These are phyloP conservation scores for Globisporangium sylvaticum DNA, from an alignment of 352 stramenopile genomes.

Conservation along the genomic window DNA sequence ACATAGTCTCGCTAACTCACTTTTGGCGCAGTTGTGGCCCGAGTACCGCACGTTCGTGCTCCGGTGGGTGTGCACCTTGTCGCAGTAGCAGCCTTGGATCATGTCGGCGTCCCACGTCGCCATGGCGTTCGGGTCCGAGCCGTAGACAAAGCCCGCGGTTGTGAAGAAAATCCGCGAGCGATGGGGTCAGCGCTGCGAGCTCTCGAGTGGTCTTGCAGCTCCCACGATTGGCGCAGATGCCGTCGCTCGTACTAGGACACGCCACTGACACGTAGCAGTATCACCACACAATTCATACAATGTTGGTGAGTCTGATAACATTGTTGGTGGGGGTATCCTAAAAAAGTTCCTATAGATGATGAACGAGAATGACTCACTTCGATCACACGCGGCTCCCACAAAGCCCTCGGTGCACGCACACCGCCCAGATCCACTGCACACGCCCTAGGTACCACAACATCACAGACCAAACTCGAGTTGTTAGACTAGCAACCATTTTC, in stretches of 20 bases:
- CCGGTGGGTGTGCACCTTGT: constrained; percentile 61
- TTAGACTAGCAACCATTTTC: neutral
- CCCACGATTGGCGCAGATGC: constrained; percentile 39
- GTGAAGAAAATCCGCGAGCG: constrained; percentile 21
- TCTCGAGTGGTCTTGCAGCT: constrained; percentile 45
- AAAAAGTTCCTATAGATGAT: neutral
- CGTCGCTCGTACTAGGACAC: constrained; percentile 31
- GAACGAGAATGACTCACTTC: constrained; percentile 29
- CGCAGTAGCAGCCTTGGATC: constrained; percentile 83
- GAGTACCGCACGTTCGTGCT: constrained; percentile 48
- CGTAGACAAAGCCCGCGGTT: constrained; percentile 57
- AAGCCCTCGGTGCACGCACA: constrained; percentile 66
- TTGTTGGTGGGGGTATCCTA: neutral
- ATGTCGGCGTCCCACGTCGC: constrained; percentile 88
- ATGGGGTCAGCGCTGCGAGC: constrained; percentile 49
- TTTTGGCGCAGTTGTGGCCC: constrained; percentile 77
- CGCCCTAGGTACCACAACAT: constrained; percentile 26
- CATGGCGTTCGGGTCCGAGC: constrained; percentile 60
- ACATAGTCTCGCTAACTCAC: too few relatives aligned
- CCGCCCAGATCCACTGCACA: constrained; percentile 45
- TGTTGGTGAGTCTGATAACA: neutral
- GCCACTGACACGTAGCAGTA: constrained; percentile 29
- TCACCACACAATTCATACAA: neutral
- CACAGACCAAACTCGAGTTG: neutral
- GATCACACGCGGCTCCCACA: constrained; percentile 63